Evolutionary conservation across 1,139 yeast species (phyloP), one percentile per base, ranked within the genome.

Genomic region (Entelexis sorbosivorans): DNA sequence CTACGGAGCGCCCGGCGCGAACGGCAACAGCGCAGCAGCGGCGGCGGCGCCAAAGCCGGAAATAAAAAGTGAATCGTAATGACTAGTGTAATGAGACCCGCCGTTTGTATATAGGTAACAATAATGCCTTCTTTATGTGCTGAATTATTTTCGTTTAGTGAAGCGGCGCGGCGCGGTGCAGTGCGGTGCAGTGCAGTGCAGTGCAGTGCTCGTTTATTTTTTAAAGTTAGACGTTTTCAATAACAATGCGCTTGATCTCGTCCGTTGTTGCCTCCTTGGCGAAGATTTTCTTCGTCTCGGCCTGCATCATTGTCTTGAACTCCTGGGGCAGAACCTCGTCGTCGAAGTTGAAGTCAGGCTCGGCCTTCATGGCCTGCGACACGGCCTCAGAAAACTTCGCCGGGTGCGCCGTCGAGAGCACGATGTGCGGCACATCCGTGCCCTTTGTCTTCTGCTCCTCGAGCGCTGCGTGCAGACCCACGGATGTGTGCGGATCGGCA

Each of bases 311-410:
- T 49, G 77, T 78, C 68, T 78, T 83, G 68, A 91, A 78, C 68
- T 87, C 96, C 35, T 74, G 84, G 35, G 98, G 98, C 53, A 93
- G 75, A 29, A 93, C 96, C 59, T 86, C 89, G 49, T 74, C 73
- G 61, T 87, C 96, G 63, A 91, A 91, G 5, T 88, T 79, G 69
- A 89, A 93, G 24, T 79, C 87, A 24, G 75, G 77, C 56, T 79
- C 73, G 1, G 75, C 74, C 48, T 69, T 66, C 60, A 91, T 76
- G 1, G 97, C 88, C 61, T 77, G 72, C 66, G 88, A 83, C 19
- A 91, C 98, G 50, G 95, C 98, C 58, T 88, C 96, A 28, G 96
- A 86, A 65, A 91, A 91, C 70, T 91, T 91, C 55, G 98, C 98
- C 42, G 98, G 98, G 66, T 91, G 98, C 8, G 98, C 98, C 44